Evolutionary conservation across 345 rosid species (phyloP).

Genomic region (Acer yangbiense): DNA sequence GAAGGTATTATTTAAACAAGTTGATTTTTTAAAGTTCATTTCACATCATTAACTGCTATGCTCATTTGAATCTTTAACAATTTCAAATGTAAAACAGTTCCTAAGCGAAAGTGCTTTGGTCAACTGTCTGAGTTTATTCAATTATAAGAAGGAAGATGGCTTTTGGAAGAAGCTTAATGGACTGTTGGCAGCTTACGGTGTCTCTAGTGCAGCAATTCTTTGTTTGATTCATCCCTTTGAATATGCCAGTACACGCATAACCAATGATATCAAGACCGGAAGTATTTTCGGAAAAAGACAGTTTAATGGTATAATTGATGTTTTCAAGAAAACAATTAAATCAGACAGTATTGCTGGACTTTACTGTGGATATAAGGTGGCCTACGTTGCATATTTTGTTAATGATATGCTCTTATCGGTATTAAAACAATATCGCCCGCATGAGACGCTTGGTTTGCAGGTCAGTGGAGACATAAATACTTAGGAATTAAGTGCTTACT

Average conservation of each 20-base stretch:
- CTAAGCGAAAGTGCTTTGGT: background rate
- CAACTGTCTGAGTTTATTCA: background rate
- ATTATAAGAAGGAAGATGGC: background rate
- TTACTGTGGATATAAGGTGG: background rate
- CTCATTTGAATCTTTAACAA: background rate
- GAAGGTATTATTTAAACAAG: background rate
- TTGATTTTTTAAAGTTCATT: background rate
- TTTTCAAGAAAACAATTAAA: background rate
- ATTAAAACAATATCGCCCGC: background rate
- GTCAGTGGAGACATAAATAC: background rate
- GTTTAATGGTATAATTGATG: conserved; percentile 1
- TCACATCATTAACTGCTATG: background rate
- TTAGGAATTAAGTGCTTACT: too few relatives aligned
- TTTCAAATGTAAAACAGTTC: background rate
- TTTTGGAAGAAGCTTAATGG: background rate
- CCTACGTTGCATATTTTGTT: background rate
- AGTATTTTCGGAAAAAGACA: background rate
- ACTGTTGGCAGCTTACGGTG: background rate
- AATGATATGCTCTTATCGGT: background rate
- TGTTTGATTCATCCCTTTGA: background rate
- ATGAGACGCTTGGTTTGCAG: background rate
- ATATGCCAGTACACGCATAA: background rate
- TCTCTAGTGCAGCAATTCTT: background rate
- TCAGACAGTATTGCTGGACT: background rate
- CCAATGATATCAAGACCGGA: background rate